Evolutionary conservation across 805 yeast species (phyloP).

Genomic region (Pichia ethanolica): DNA sequence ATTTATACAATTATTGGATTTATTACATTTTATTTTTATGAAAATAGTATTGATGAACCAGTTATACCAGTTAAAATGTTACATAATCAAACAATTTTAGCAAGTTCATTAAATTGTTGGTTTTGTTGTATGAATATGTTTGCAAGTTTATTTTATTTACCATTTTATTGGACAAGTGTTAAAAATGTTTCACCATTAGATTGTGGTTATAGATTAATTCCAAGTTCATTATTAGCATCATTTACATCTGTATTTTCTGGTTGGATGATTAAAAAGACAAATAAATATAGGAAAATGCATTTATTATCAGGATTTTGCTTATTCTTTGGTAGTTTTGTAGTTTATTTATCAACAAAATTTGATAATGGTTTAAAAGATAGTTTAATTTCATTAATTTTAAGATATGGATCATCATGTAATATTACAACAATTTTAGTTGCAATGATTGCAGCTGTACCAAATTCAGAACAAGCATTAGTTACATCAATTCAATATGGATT

Average conservation of each 20-base stretch:
- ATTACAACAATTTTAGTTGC: conserved; percentile 69
- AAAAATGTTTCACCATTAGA: conserved; percentile 22
- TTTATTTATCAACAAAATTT: conserved; percentile 19
- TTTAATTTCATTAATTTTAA: conserved; percentile 42
- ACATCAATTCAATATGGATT: conserved; percentile 83
- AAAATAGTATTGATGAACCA: conserved; percentile 39
- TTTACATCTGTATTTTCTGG: conserved; percentile 64
- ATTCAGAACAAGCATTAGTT: conserved; percentile 68
- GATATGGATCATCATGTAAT: conserved; percentile 59
- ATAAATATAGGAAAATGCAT: conserved; percentile 49
- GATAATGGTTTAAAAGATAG: conserved; percentile 32
- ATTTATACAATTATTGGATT: conserved; percentile 12
- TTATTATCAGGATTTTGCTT: conserved; percentile 32
- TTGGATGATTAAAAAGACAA: conserved; percentile 56
- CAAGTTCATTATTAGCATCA: conserved; percentile 62
- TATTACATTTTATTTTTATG: conserved; percentile 14
- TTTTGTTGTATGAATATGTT: conserved; percentile 63
- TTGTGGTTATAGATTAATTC: conserved; percentile 37
- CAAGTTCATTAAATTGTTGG: conserved; percentile 63
- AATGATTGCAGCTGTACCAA: conserved; percentile 67
- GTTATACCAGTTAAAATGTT: conserved; percentile 58
- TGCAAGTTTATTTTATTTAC: conserved; percentile 59
- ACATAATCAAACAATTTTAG: conserved; percentile 49
- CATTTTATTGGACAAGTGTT: conserved; percentile 44
- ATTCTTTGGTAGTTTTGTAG: conserved; percentile 38